Percentiles rank a stretch among this genome's conserved stretches.
Evolutionary conservation across 2,329 filamentous ascomycete species (phyloP).

Genomic region (Neofusicoccum laricinum): DNA sequence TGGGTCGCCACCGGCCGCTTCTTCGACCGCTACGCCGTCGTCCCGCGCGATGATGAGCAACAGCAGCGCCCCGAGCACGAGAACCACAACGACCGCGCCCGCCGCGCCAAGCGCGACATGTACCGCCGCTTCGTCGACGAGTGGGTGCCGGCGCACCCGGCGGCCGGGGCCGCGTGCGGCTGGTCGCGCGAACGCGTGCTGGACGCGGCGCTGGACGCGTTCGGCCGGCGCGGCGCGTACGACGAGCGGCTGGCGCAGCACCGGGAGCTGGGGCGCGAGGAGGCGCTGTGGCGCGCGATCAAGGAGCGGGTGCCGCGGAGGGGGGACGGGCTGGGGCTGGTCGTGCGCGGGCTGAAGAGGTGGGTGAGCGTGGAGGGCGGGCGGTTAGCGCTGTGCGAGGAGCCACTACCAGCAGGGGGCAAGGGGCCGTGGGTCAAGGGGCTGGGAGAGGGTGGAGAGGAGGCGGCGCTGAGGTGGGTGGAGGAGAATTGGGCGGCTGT

Average conservation of each 20-base stretch:
- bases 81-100: conserved; percentile 54
- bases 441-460: conserved; percentile 17
- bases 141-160: conserved; percentile 56
- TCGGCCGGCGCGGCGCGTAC: conserved; percentile 49
- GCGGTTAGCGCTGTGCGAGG: conserved; percentile 20
- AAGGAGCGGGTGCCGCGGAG: conserved; percentile 36
- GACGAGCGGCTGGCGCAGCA: conserved; percentile 35
- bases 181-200: conserved; percentile 45
- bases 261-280: conserved; percentile 38
- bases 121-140: conserved; percentile 62
- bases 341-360: conserved; percentile 30
- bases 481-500: conserved; percentile 29
- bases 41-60: conserved; percentile 21
- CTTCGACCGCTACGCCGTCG: conserved; percentile 48
- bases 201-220: conserved; percentile 53
- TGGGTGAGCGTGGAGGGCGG: conserved; percentile 33
- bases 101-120: conserved; percentile 54
- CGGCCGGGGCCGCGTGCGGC: conserved; percentile 27
- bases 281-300: conserved; percentile 44
- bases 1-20: conserved; percentile 60
- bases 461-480: conserved; percentile 27
- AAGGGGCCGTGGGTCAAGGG: conserved; percentile 24
- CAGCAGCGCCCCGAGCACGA: conserved; percentile 29
- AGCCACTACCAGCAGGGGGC: conserved; percentile 17
- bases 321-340: conserved; percentile 24